Base-by-base conservation (phyloP, 2,329 filamentous ascomycete species). In the Epichloe baconii region DNA sequence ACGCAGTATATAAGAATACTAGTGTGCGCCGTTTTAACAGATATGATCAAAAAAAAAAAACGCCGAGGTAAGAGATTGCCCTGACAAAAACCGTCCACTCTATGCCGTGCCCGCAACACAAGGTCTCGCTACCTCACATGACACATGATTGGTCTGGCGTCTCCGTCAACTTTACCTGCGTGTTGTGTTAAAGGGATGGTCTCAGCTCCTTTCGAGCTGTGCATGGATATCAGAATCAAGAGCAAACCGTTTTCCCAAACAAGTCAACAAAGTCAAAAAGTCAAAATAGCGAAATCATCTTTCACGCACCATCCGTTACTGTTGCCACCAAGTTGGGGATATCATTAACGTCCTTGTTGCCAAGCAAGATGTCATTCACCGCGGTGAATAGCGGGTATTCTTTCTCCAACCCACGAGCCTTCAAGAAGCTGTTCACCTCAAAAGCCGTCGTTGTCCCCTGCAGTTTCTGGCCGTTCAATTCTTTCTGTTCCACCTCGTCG, bases 381-480 rank as follows among this genome's bases (percentile, higher is more conserved):
- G 88, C 88, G 8, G 88, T 96, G 66, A 98, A 94, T 5, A 98
- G 73, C 19, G 93, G 93, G 66, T 95, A 98, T 48, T 95, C 85
- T 35, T 80, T 73, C 70, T 94, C 89, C 57, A 84, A 71, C 1
- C 85, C 86, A 57, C 86, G 78, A 47, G 80, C 80, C 72, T 85
- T 87, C 62, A 98, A 70, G 69, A 97, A 97, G 47, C 77, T 82
- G 71, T 95, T 87, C 42, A 98, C 90, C 67, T 98, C 93, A 56
- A 83, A 80, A 8, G 93, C 90, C 3, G 93, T 98, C 59, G 84
- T 84, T 0, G 89, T 97, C 38, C 93, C 93, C 72, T 98, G 93
- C 53, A 98, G 74, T 73, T 94, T 95, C 75, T 98, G 93, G 14
- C 93, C 93, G 65, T 98, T 97, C 55, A 98, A 77, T 66, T 96